Evolutionary conservation across 352 stramenopile genomes (phyloP).

Genomic region (Pythium oligandrum): DNA sequence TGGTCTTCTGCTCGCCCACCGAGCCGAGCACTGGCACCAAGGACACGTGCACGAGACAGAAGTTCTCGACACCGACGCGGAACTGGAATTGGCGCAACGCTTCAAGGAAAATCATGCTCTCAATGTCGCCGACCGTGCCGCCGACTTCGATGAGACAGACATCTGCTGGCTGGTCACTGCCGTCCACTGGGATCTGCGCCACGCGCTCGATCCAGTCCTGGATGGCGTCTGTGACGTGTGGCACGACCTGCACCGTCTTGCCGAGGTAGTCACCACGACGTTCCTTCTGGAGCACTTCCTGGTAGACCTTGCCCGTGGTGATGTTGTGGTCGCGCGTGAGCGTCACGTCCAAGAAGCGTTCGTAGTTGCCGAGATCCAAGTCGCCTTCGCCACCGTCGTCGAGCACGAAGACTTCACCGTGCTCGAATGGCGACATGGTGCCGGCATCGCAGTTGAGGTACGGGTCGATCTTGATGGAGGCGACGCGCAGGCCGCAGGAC

Average conservation of each 20-base stretch:
- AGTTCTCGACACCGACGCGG: constrained; percentile 96
- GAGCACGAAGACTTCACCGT: constrained; percentile 97
- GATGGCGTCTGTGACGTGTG: constrained; percentile 93
- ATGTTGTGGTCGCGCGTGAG: constrained; percentile 98
- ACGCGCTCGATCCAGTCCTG: constrained; percentile 98
- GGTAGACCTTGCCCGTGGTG: constrained; percentile 98
- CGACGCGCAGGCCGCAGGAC: constrained; percentile 92
- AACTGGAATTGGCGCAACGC: constrained; percentile 99
- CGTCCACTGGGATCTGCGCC: constrained; percentile 93
- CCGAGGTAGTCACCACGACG: constrained; percentile 96
- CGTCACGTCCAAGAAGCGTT: constrained; percentile 96
- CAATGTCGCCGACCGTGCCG: constrained; percentile 99
- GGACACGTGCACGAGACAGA: constrained; percentile 98
- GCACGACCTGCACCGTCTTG: constrained; percentile 99
- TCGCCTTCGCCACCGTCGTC: constrained; percentile 97
- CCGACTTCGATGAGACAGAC: constrained; percentile 99
- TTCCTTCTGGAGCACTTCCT: constrained; percentile 95
- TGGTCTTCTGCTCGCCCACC: constrained; percentile 99
- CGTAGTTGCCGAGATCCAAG: constrained; percentile 98
- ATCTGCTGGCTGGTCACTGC: constrained; percentile 79
- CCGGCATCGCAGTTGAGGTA: constrained; percentile 99
- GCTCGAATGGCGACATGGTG: constrained; percentile 97
- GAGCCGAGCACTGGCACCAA: constrained; percentile 97
- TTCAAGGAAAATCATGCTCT: constrained; percentile 99
- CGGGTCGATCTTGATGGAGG: constrained; percentile 99